Evolutionary conservation across 2,329 filamentous ascomycete genomes (phyloP).

Genomic region (Calonectria pseudoturangicola): DNA sequence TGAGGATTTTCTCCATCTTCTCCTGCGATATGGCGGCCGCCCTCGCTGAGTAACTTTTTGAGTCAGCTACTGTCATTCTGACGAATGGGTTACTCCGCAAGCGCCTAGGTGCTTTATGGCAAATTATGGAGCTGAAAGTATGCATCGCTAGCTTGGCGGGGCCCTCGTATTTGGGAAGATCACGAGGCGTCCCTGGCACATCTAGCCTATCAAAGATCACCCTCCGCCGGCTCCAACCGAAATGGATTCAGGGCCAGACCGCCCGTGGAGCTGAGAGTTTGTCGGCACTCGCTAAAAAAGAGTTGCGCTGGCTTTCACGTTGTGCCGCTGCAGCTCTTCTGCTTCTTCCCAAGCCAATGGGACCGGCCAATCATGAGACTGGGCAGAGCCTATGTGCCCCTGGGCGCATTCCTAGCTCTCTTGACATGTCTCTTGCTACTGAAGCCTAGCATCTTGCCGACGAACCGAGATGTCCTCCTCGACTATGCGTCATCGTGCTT

Average conservation of each 20-base stretch:
- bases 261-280: not conserved
- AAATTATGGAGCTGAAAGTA: slow-evolving; percentile 11
- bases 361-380: slow-evolving; percentile 6
- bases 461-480: slow-evolving; percentile 3
- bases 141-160: slow-evolving; percentile 10
- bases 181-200: not conserved
- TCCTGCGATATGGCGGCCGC: not conserved
- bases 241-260: slow-evolving; percentile 15
- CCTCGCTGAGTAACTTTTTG: slow-evolving; percentile 14
- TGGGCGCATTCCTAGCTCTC: slow-evolving; percentile 14
- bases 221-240: slow-evolving; percentile 2
- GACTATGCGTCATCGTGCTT: slow-evolving; percentile 32
- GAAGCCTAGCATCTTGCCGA: not conserved
- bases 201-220: not conserved
- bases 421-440: slow-evolving; percentile 3
- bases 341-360: not conserved
- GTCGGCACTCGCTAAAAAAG: not conserved
- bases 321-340: not conserved
- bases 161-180: slow-evolving; percentile 18
- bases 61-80: slow-evolving; percentile 28
- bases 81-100: slow-evolving; percentile 18
- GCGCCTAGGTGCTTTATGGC: not conserved
- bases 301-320: not conserved
- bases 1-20: not conserved
- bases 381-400: not conserved